These are phyloP conservation scores for Cenchrus fungigraminus DNA, from an alignment of 176 grass and related monocot species.

Conservation along the genomic window DNA sequence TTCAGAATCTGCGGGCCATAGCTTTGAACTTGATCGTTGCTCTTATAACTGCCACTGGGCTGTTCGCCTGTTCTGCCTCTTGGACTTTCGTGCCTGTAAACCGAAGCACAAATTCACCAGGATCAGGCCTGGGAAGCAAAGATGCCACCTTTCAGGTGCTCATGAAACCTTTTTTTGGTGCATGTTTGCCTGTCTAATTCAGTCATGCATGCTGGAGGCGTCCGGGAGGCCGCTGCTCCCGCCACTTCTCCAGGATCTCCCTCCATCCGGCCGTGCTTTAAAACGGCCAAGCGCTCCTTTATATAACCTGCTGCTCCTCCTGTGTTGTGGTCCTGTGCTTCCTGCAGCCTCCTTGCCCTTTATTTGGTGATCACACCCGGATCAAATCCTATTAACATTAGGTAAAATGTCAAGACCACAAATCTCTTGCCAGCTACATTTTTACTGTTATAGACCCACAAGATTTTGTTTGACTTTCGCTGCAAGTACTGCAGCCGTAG, in stretches of 20 bases:
- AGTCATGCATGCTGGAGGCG: constrained; percentile 10
- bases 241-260: constrained; percentile 45
- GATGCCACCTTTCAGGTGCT: background rate
- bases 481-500: background rate
- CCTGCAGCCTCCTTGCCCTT: background rate
- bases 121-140: background rate
- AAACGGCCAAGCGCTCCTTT: background rate
- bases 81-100: background rate
- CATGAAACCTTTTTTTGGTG: background rate
- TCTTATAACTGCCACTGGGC: background rate
- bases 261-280: constrained; percentile 1
- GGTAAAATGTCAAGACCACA: constrained; percentile 1
- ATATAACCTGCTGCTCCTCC: background rate
- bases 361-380: background rate
- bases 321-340: background rate
- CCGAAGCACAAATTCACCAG: background rate
- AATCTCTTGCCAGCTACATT: background rate
- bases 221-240: constrained; percentile 34
- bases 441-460: background rate
- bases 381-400: background rate
- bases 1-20: background rate
- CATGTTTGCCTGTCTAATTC: constrained; percentile 30
- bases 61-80: background rate
- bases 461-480: background rate
- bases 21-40: background rate